phyloP scores from a whole-genome alignment of 2,329 filamentous ascomycete species.

The Neoarthrinium moseri region DNA sequence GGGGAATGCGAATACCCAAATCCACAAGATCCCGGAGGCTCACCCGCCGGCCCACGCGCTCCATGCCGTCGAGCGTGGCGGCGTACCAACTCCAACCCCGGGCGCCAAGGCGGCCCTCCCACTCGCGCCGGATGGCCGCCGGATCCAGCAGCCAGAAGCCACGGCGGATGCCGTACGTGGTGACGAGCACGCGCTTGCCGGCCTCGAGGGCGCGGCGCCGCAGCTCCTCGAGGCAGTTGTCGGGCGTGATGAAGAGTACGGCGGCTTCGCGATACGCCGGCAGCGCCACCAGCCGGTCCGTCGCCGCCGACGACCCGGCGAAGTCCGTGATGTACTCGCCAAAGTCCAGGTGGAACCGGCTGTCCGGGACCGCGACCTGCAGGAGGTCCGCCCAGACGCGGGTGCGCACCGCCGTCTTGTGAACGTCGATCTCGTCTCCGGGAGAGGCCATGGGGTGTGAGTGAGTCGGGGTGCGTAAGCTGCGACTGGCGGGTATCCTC shows the following conservation, averaged over 20 bases:
- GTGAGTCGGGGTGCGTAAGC: no score
- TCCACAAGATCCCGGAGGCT: constrained; percentile 33
- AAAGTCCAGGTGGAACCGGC: constrained; percentile 41
- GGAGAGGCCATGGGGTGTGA: not conserved
- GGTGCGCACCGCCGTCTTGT: constrained; percentile 16
- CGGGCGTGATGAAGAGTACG: constrained; percentile 38
- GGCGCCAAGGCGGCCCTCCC: constrained; percentile 17
- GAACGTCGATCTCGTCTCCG: not conserved
- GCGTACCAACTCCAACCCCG: constrained; percentile 28
- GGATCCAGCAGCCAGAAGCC: constrained; percentile 41
- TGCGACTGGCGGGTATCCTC: no score
- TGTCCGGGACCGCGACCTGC: constrained; percentile 38
- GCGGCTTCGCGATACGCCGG: constrained; percentile 28
- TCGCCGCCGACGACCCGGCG: constrained; percentile 31
- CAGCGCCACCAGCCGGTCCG: constrained; percentile 27
- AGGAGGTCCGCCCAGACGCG: constrained; percentile 33
- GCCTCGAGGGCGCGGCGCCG: constrained; percentile 34
- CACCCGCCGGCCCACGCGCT: constrained; percentile 33
- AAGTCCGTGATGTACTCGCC: constrained; percentile 42
- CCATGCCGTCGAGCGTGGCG: constrained; percentile 42
- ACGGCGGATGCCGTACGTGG: constrained; percentile 38
- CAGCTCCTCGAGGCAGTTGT: constrained; percentile 42
- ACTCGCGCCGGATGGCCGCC: not conserved
- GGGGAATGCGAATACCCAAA: constrained; percentile 24
- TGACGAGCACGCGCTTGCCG: constrained; percentile 38